A percentile compares a stretch with the other conserved stretches of the same genome.
Conservation (phyloP, 176 grass and related monocot species). For the Triticum timopheevii region DNA sequence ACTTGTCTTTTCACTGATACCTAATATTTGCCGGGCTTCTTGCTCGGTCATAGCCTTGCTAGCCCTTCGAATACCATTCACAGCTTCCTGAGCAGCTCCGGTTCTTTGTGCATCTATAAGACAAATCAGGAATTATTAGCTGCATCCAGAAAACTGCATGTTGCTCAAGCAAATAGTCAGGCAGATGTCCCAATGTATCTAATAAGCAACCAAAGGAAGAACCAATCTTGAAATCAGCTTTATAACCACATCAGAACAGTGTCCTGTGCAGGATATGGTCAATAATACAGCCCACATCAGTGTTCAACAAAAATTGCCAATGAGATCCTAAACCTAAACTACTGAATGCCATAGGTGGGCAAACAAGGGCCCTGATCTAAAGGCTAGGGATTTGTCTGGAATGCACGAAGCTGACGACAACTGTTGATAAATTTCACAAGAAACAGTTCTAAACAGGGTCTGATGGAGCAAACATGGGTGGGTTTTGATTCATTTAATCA, state of each 20-base stretch:
- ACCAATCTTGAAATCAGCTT: background rate
- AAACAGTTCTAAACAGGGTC: background rate
- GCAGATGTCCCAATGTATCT: background rate
- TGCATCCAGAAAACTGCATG: background rate
- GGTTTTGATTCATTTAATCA: background rate
- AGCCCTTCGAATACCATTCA: slow-evolving; percentile 67
- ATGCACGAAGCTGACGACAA: background rate
- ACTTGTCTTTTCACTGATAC: slow-evolving; percentile 58
- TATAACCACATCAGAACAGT: background rate
- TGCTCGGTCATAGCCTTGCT: slow-evolving; percentile 80
- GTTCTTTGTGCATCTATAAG: slow-evolving; percentile 77
- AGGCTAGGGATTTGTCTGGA: background rate
- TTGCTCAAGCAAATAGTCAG: background rate
- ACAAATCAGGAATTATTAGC: background rate
- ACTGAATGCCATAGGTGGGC: background rate
- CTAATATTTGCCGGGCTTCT: slow-evolving; percentile 83
- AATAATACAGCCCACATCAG: background rate
- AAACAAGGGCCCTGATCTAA: background rate
- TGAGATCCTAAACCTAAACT: background rate
- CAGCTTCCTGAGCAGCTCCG: slow-evolving; percentile 81
- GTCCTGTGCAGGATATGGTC: background rate
- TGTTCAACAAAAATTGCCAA: background rate
- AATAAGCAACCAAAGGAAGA: background rate
- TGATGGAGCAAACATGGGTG: background rate
- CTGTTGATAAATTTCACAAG: background rate